phyloP scores from a whole-genome alignment of 352 stramenopile species.

The Phytophthora rubi region DNA sequence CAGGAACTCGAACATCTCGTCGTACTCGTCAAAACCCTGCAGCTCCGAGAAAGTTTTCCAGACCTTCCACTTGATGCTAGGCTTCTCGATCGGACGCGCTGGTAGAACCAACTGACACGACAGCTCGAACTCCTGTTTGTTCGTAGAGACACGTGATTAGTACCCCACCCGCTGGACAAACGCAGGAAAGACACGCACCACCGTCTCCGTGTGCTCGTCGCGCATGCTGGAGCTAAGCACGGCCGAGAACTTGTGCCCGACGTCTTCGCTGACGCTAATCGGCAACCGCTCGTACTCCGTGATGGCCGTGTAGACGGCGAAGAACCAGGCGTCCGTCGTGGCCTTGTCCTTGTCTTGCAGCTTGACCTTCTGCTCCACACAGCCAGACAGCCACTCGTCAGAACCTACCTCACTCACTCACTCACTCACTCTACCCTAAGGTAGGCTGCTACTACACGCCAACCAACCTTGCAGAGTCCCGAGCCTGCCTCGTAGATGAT shows the following conservation, averaged over 20 bases:
- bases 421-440: constrained; percentile 10
- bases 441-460: neutral
- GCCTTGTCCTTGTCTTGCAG: constrained; percentile 81
- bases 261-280: constrained; percentile 48
- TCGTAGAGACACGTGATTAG: constrained; percentile 18
- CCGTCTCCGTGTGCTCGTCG: constrained; percentile 64
- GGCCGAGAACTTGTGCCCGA: constrained; percentile 55
- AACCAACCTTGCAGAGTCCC: constrained; percentile 49
- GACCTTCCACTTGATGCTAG: constrained; percentile 79
- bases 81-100: constrained; percentile 58
- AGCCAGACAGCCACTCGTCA: neutral
- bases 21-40: constrained; percentile 77
- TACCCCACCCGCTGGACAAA: constrained; percentile 16
- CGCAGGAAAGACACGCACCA: constrained; percentile 40
- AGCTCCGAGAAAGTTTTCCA: constrained; percentile 78
- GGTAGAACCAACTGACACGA: constrained; percentile 73
- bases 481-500: constrained; percentile 65
- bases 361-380: constrained; percentile 61
- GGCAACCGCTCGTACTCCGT: constrained; percentile 62
- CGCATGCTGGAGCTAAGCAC: constrained; percentile 60
- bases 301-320: constrained; percentile 75
- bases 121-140: constrained; percentile 69
- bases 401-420: constrained; percentile 4
- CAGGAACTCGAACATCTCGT: neutral
- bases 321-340: constrained; percentile 83